Evolutionary conservation across 371 early-diverging fungal genomes (phyloP).

Genomic region (Rhizopus delemar): DNA sequence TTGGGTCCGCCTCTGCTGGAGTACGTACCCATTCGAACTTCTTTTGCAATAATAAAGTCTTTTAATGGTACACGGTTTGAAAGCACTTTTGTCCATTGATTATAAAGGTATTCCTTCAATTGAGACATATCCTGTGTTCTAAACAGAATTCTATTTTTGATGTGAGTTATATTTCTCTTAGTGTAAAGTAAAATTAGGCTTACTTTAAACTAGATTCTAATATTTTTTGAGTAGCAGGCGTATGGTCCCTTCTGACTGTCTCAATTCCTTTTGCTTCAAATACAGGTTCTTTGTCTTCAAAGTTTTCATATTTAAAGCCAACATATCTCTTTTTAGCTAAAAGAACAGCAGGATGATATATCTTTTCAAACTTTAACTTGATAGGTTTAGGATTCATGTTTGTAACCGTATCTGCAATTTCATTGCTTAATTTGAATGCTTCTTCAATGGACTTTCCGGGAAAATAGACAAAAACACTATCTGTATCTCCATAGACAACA

Average conservation of each 20-base stretch:
- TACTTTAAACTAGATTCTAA: conserved; percentile 77
- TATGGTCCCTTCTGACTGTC: conserved; percentile 87
- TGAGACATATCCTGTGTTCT: conserved; percentile 76
- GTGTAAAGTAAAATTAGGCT: conserved; percentile 1
- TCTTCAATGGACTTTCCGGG: conserved; percentile 67
- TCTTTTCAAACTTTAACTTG: conserved; percentile 90
- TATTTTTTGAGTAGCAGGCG: conserved; percentile 74
- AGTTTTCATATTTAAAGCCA: conserved; percentile 77
- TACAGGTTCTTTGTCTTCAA: conserved; percentile 58
- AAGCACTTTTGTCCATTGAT: conserved; percentile 73
- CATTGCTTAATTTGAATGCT: conserved; percentile 79
- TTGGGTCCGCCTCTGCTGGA: conserved; percentile 59
- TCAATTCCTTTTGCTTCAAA: conserved; percentile 97
- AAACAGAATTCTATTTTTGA: conserved; percentile 65
- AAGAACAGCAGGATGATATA: conserved; percentile 85
- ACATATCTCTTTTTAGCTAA: conserved; percentile 91
- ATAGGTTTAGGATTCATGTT: conserved; percentile 74
- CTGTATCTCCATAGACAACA: conserved; percentile 94
- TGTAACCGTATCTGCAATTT: conserved; percentile 77
- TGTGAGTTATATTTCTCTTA: too few relatives aligned
- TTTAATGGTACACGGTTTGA: conserved; percentile 64
- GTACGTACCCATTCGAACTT: conserved; percentile 70
- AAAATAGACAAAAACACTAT: conserved; percentile 82
- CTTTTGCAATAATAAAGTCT: conserved; percentile 87
- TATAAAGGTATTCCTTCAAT: conserved; percentile 70